Evolutionary conservation across 257 asterid species (phyloP).

Genomic region (Penstemon davidsonii): DNA sequence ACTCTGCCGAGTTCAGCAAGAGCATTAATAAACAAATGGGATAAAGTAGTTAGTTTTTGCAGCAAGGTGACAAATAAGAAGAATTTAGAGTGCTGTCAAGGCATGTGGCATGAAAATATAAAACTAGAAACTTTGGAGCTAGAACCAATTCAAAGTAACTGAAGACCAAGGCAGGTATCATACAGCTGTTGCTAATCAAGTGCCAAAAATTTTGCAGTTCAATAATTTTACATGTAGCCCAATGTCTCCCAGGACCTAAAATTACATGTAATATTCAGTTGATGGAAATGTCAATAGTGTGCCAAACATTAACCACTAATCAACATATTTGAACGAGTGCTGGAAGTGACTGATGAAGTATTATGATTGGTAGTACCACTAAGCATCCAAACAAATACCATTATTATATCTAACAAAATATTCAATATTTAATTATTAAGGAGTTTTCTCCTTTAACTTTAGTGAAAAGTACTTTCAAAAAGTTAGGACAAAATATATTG

Average conservation of each 20-base stretch:
- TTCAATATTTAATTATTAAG: too few species aligned
- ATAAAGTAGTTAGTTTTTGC: background rate
- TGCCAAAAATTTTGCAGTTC: background rate
- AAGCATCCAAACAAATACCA: too few species aligned
- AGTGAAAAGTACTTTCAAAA: too few species aligned
- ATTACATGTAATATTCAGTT: too few species aligned
- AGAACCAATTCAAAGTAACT: background rate
- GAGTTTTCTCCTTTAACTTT: too few species aligned
- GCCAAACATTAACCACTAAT: background rate
- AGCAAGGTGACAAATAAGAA: slow-evolving; percentile 1
- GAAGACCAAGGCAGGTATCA: background rate
- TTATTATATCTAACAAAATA: too few species aligned
- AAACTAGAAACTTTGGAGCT: slow-evolving; percentile 8
- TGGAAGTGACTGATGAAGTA: too few species aligned
- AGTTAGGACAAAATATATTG: too few species aligned
- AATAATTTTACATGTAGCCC: background rate
- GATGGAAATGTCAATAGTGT: too few species aligned
- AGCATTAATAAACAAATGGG: slow-evolving; percentile 17
- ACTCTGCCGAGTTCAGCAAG: slow-evolving; percentile 59
- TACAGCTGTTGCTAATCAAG: background rate
- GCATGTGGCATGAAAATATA: background rate
- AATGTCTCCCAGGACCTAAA: background rate
- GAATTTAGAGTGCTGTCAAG: slow-evolving; percentile 13
- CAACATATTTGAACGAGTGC: background rate
- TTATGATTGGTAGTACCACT: too few species aligned